Percentiles rank a stretch among this genome's conserved stretches.
Conservation (phyloP, 305 asterid genomes). For the Fraxinus greggii region DNA sequence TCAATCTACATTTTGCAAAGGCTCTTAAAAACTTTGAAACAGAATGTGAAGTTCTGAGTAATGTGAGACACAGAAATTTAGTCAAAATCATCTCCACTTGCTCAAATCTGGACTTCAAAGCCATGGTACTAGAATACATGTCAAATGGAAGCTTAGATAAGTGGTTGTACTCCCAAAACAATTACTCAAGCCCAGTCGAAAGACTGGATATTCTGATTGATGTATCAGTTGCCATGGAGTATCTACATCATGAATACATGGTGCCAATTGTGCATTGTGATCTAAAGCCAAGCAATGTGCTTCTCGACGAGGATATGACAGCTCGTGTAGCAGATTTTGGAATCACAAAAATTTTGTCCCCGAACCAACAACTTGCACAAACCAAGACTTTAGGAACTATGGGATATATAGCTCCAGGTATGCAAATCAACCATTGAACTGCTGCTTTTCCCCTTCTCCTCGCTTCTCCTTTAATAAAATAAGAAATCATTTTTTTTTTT, state of each 20-base stretch:
- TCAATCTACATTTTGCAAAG: conserved; percentile 27
- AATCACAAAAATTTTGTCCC: conserved; percentile 34
- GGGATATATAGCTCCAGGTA: conserved; percentile 51
- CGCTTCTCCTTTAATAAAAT: background rate
- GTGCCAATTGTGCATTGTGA: conserved; percentile 39
- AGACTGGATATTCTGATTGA: conserved; percentile 35
- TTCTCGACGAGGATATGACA: conserved; percentile 40
- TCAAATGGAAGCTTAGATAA: conserved; percentile 42
- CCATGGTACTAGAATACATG: conserved; percentile 38
- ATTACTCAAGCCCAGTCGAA: conserved; percentile 19
- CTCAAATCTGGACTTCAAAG: conserved; percentile 36
- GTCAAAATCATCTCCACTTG: conserved; percentile 38
- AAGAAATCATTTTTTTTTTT: background rate
- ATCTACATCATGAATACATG: conserved; percentile 37
- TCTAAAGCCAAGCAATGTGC: conserved; percentile 37
- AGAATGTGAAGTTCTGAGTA: conserved; percentile 40
- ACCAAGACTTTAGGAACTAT: conserved; percentile 43
- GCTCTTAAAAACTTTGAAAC: conserved; percentile 26
- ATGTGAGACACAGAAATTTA: conserved; percentile 38
- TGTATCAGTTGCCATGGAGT: conserved; percentile 37
- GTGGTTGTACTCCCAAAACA: conserved; percentile 28
- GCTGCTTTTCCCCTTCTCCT: background rate
- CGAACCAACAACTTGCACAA: conserved; percentile 17
- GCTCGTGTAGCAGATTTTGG: conserved; percentile 45
- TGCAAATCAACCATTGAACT: background rate